phyloP scores from a whole-genome alignment of 2,329 filamentous ascomycete species.

The Pseudocercospora fijiensis region DNA sequence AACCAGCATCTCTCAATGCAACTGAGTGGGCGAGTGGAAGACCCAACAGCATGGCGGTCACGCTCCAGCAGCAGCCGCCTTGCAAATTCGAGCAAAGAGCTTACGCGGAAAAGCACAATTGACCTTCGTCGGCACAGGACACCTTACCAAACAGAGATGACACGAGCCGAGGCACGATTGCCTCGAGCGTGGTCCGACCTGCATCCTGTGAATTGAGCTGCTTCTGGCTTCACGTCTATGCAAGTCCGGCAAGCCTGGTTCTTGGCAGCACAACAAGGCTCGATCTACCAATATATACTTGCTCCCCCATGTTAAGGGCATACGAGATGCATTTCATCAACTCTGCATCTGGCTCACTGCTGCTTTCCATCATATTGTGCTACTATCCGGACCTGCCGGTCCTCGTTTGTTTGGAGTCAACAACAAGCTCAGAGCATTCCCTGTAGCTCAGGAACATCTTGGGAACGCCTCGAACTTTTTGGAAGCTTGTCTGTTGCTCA shows the following conservation, averaged over 20 bases:
- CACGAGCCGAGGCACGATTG: not conserved
- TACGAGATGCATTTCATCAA: not conserved
- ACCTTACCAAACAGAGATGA: not conserved
- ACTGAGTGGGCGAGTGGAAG: not conserved
- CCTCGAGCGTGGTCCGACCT: not conserved
- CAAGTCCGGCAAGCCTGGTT: not conserved
- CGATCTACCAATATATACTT: not conserved
- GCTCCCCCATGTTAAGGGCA: not conserved
- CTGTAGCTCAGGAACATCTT: not conserved
- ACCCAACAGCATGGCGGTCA: not conserved
- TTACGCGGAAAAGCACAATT: not conserved
- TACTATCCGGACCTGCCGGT: not conserved
- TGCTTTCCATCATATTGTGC: not conserved
- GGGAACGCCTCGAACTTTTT: not conserved
- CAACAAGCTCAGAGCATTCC: not conserved
- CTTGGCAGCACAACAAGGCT: not conserved
- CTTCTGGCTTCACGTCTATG: not conserved
- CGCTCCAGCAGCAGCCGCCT: not conserved
- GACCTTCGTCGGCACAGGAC: not conserved
- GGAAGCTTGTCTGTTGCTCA: not conserved
- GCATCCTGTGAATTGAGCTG: not conserved
- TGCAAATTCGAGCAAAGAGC: not conserved
- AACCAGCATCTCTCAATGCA: not conserved
- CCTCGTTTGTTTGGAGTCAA: not conserved
- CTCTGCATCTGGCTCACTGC: not conserved